Evolutionary conservation across 805 yeast species (phyloP).

Genomic region (Tetrapisispora arboricola): DNA sequence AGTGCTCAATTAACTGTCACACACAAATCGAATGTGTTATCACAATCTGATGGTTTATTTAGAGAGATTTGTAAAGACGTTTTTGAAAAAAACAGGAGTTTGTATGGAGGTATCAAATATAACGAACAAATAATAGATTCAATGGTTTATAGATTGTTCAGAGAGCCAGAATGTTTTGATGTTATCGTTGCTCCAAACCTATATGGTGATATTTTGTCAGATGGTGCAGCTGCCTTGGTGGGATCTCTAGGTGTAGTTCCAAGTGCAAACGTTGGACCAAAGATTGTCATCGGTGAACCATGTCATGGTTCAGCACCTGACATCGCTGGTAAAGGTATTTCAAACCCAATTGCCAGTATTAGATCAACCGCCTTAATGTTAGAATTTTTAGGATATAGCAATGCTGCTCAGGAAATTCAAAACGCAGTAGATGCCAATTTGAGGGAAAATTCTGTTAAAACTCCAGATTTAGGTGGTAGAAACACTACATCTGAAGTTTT

Average conservation of each 20-base stretch:
- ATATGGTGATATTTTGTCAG: conserved; percentile 93
- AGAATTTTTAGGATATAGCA: conserved; percentile 87
- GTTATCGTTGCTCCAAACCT: conserved; percentile 98
- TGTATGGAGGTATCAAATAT: conserved; percentile 52
- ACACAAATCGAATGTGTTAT: conserved; percentile 91
- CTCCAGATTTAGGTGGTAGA: conserved; percentile 94
- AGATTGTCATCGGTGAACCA: conserved; percentile 96
- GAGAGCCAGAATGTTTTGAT: conserved; percentile 95
- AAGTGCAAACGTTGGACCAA: conserved; percentile 94
- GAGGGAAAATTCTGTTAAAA: conserved; percentile 59
- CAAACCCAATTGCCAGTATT: conserved; percentile 96
- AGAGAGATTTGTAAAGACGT: conserved; percentile 59
- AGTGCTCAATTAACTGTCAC: conserved; percentile 67
- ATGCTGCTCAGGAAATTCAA: conserved; percentile 86
- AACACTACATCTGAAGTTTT: conserved; percentile 80
- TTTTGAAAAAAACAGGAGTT: conserved; percentile 42
- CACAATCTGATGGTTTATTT: conserved; percentile 90
- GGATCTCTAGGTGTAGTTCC: conserved; percentile 98
- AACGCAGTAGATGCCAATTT: conserved; percentile 91
- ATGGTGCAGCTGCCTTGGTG: conserved; percentile 96
- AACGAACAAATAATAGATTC: conserved; percentile 98
- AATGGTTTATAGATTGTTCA: conserved; percentile 97
- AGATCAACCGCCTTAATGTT: conserved; percentile 96
- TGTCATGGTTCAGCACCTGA: conserved; percentile 99
- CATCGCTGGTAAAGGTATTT: conserved; percentile 87